phyloP scores from a whole-genome alignment of 2,329 filamentous ascomycete species.

The Colletotrichum incanum region DNA sequence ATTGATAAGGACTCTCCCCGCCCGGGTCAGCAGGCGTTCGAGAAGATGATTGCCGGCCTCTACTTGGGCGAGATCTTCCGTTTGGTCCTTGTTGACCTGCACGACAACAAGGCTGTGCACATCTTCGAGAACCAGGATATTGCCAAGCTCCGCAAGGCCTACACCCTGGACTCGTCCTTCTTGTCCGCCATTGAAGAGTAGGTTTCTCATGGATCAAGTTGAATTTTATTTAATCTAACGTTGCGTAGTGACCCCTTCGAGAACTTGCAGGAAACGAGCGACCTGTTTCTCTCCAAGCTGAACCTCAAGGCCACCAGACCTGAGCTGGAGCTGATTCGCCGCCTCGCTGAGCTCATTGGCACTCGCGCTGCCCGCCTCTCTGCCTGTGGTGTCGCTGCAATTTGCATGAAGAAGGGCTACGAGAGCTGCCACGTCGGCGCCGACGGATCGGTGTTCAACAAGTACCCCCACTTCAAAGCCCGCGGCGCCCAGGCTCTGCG shows the following conservation, averaged over 20 bases:
- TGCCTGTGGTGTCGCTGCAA: conserved; percentile 94
- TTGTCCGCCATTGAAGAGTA: conserved; percentile 92
- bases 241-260: conserved; percentile 85
- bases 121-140: conserved; percentile 91
- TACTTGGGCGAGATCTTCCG: conserved; percentile 97
- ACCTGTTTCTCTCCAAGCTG: conserved; percentile 85
- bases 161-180: conserved; percentile 94
- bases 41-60: conserved; percentile 97
- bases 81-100: conserved; percentile 85
- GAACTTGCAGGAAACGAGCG: conserved; percentile 90
- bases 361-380: conserved; percentile 94
- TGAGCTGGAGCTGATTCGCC: conserved; percentile 91
- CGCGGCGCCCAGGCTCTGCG: conserved; percentile 90
- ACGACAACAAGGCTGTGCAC: conserved; percentile 81
- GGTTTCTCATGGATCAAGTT: conserved; percentile 50
- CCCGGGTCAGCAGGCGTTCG: conserved; percentile 94
- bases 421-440: conserved; percentile 93
- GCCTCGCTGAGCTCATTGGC: conserved; percentile 93
- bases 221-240: conserved; percentile 37
- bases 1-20: conserved; percentile 94
- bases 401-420: conserved; percentile 96
- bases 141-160: conserved; percentile 84
- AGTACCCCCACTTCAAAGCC: conserved; percentile 98
- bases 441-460: conserved; percentile 98
- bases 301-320: conserved; percentile 78